Evolutionary conservation across 352 stramenopile genomes (phyloP).

Genomic region (Thraustotheca clavata): DNA sequence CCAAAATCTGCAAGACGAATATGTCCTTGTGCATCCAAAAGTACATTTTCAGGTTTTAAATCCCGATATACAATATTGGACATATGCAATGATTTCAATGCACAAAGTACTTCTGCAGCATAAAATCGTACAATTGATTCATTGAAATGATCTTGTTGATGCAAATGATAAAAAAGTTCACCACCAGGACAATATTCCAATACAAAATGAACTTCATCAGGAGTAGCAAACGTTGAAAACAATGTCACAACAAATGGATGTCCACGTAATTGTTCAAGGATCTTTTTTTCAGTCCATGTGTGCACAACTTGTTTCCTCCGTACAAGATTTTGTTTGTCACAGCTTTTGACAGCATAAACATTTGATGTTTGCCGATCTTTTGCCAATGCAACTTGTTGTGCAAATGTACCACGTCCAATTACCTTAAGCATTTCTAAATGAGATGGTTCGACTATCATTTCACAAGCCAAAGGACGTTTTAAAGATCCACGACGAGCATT

Average conservation of each 20-base stretch:
- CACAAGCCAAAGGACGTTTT: background rate
- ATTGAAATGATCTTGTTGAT: slow-evolving; percentile 74
- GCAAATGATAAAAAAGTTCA: slow-evolving; percentile 80
- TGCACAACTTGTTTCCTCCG: slow-evolving; percentile 69
- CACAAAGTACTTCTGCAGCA: slow-evolving; percentile 58
- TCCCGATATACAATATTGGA: slow-evolving; percentile 49
- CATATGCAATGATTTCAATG: slow-evolving; percentile 41
- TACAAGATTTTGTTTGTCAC: slow-evolving; percentile 66
- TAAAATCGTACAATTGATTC: slow-evolving; percentile 60
- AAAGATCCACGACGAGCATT: background rate
- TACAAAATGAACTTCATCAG: slow-evolving; percentile 71
- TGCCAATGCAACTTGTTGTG: slow-evolving; percentile 69
- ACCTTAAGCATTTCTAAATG: slow-evolving; percentile 76
- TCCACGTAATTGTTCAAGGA: slow-evolving; percentile 48
- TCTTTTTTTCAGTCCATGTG: slow-evolving; percentile 71
- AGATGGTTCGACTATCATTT: slow-evolving; percentile 1
- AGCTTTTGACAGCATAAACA: slow-evolving; percentile 74
- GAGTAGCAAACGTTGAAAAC: slow-evolving; percentile 62
- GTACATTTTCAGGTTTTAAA: slow-evolving; percentile 72
- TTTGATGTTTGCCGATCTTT: slow-evolving; percentile 38
- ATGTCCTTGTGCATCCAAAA: slow-evolving; percentile 65
- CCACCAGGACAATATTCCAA: slow-evolving; percentile 78
- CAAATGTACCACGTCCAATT: slow-evolving; percentile 78
- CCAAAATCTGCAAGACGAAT: slow-evolving; percentile 79
- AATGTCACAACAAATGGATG: slow-evolving; percentile 77